Evolutionary conservation across 345 rosid genomes (phyloP), one percentile per base, ranked within the genome.

Genomic region (Euphorbia lathyris): DNA sequence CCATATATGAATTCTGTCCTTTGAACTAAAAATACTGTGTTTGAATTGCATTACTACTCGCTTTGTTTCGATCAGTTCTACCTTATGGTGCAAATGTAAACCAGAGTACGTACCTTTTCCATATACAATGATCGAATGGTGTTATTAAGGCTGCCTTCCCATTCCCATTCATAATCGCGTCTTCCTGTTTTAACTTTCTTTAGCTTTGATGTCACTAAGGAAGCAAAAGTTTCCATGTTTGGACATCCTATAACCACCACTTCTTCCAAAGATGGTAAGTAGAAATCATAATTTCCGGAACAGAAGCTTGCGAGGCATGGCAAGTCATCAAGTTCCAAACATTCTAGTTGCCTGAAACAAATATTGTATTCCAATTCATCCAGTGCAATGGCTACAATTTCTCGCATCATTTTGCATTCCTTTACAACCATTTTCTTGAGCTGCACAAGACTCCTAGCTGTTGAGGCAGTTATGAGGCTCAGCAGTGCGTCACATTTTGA

Each of bases 241-340:
- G 38, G 63, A 11, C 64, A 34, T 1, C 34, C 20, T 60, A 2
- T 29, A 19, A 55, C 9, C 4, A 9, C 2, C 58, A 59, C 73
- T 45, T 60, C 3, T 7, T 32, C 57, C 25, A 71, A 38, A 20
- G 50, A 47, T 13, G 73, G 73, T 19, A 70, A 70, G 13, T 0
- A 32, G 5, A 70, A 8, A 0, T 9, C 47, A 47, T 5, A 23
- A 20, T 59, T 25, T 1, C 22, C 34, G 0, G 23, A 32, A 57
- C 47, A 48, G 68, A 71, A 63, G 27, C 67, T 52, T 7, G 29
- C 43, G 43, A 71, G 68, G 63, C 68, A 26, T 52, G 68, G 50
- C 19, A 71, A 43, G 20, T 25, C 17, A 10, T 42, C 17, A 27
- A 71, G 56, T 7, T 2, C 43, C 69, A 71, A n/a, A 11, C 5